Base-by-base conservation (phyloP, 331 rosid species). In the Prunus yedoensis region DNA sequence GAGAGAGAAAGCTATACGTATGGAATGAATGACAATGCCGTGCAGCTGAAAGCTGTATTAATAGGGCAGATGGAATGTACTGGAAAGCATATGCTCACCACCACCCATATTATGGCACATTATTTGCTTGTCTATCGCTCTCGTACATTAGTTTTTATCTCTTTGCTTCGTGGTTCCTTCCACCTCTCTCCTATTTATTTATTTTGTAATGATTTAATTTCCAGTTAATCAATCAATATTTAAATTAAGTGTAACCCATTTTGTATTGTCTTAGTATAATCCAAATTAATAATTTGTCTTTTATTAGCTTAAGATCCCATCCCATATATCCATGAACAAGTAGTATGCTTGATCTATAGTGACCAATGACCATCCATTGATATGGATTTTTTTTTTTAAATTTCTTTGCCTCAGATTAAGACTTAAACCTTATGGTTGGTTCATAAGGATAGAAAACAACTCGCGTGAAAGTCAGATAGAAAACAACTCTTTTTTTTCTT, bases 21-120 rank as follows among this genome's bases (percentile, higher is more conserved):
- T 38, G 43, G 43, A 38, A 38, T 38, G 30, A 38, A 70, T 20
- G 67, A 69, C 25, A 75, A 80, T 28, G 17, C 27, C 32, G 58
- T 5, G 30, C 3, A n/a, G 12, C 21, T 10, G 59, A 59, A 35
- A 10, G 69, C 59, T 68, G 2, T 70, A 70, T 76, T 54, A 45
- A 81, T 70, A 81, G 70, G 51, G 27, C 1, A 66, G 54, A 5
- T 52, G 59, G 77, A 64, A 76, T 80, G 56, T 63, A n/a, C 43
- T 8, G 14, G 50, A 38, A 65, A 71, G 84, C 35, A 76, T 49
- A 71, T 66, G 78, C 78, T 10, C 27, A 25, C 6, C 4, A 23
- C 13, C 59, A 18, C 58, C 62, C 21, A 57, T 23, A 16, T 21
- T 57, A 21, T 57, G 10, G 8, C 8, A 14, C 56, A 47, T 17